Percentiles rank a stretch among this genome's conserved stretches.
phyloP scores from a whole-genome alignment of 495 filamentous ascomycete species.

The Ramalina peruviana region DNA sequence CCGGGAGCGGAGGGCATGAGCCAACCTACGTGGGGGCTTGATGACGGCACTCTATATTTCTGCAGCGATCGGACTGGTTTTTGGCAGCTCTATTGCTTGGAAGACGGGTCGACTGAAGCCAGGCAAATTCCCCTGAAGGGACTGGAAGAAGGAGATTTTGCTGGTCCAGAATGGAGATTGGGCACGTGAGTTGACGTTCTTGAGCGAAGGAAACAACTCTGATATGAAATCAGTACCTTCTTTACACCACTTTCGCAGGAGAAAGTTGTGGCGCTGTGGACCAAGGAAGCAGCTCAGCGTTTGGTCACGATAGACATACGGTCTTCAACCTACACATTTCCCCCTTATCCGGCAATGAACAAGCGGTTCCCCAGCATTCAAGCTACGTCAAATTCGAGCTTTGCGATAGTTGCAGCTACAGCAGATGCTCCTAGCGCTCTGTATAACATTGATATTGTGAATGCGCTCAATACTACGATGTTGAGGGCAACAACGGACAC shows the following conservation, averaged over 20 bases:
- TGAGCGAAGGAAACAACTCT: too few relatives aligned
- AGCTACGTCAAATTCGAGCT: conserved; percentile 12
- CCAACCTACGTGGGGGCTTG: conserved; percentile 29
- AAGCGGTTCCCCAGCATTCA: not conserved
- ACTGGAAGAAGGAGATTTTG: conserved; percentile 28
- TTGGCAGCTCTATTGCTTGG: conserved; percentile 27
- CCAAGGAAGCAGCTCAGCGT: conserved; percentile 12
- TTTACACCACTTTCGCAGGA: conserved; percentile 26
- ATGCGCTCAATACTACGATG: conserved; percentile 3
- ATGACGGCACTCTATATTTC: conserved; percentile 31
- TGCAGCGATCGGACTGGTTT: conserved; percentile 27
- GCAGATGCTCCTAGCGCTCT: conserved; percentile 12
- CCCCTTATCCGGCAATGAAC: not conserved
- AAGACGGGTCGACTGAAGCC: conserved; percentile 3
- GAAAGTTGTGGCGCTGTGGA: conserved; percentile 22
- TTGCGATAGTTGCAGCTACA: conserved; percentile 19
- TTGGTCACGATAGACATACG: conserved; percentile 21
- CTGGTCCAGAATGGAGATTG: conserved; percentile 24
- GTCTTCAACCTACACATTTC: not conserved
- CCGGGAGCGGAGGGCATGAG: conserved; percentile 21
- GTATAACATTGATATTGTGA: conserved; percentile 15
- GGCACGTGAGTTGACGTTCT: conserved; percentile 18
- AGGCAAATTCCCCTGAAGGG: conserved; percentile 18
- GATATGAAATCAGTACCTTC: conserved; percentile 15
- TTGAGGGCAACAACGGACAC: conserved; percentile 13